Evolutionary conservation across 495 filamentous ascomycete species (phyloP), one percentile per base, ranked within the genome.

Genomic region (Jackrogersella minutella): DNA sequence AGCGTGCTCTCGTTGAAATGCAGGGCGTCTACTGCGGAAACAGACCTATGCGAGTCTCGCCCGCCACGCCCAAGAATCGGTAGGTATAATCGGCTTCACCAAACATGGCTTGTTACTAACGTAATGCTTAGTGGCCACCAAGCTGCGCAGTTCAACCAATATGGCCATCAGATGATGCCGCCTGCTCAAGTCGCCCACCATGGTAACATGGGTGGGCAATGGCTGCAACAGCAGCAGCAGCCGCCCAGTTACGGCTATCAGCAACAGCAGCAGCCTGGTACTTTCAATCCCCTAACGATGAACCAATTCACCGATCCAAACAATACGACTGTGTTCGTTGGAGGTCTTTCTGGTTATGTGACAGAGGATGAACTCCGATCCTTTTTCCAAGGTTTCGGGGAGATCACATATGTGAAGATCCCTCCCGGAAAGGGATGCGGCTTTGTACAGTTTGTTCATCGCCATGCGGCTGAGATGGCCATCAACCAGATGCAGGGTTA

Each of bases 401-500:
- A 99, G 73, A 99, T 99, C 78, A 99, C 95, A 73, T 99, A 99
- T 78, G 95, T 99, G 81, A 99, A 99, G 87, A 99, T 99, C 66
- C 95, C 95, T 40, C 95, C 96, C 30, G 95, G 95, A 74, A 99
- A 99, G 86, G 95, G 95, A 66, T 99, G 95, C 73, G 95, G 95
- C 47, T 99, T 99, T 74, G 95, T 99, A 46, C 95, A 99, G 77
- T 99, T 99, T 71, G 96, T 99, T 52, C 95, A 99, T 79, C 93
- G 95, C 63, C 95, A 99, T 78, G 95, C 95, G 14, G 95, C 95
- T 17, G 95, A 99, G 82, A 99, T 99, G 95, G 95, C 95, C 56
- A 99, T 99, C 84, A 99, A 99, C 82, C 95, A 99, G 80, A 99
- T 99, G 95, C 95, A 99, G 80, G 95, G 95, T 34, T 99, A 99